A percentile compares a stretch with the other conserved stretches of the same genome.
These are phyloP conservation scores for Starmera pachycereana DNA, from an alignment of 805 yeast species.

Conservation along the genomic window DNA sequence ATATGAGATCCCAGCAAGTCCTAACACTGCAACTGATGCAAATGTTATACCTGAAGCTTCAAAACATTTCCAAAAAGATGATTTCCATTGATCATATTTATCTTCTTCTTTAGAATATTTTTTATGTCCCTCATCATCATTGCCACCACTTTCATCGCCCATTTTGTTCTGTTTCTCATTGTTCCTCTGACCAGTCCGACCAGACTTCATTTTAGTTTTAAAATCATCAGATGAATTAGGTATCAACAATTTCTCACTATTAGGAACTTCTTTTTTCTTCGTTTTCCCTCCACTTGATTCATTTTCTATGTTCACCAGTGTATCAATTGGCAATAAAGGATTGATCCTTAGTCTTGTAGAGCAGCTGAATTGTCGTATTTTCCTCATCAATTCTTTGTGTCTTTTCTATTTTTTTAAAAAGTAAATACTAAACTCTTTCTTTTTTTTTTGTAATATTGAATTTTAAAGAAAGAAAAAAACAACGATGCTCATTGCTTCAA, in stretches of 20 bases:
- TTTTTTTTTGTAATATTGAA: no score
- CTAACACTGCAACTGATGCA: constrained; percentile 57
- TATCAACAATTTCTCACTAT: constrained; percentile 9
- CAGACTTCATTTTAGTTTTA: constrained; percentile 5
- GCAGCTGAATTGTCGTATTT: no score
- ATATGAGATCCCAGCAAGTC: constrained; percentile 61
- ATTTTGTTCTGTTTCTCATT: constrained; percentile 1
- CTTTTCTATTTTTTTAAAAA: no score
- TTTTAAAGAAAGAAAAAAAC: background rate
- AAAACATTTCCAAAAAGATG: constrained; percentile 28
- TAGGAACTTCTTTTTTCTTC: constrained; percentile 5
- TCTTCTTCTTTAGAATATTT: constrained; percentile 3
- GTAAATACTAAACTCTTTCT: no score
- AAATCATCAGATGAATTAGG: constrained; percentile 12
- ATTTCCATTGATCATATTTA: constrained; percentile 9
- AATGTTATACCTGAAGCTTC: constrained; percentile 69
- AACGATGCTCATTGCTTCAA: constrained; percentile 1
- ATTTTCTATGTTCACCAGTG: constrained; percentile 14
- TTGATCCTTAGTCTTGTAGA: constrained; percentile 3
- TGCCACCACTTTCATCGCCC: constrained; percentile 1
- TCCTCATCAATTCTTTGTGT: no score
- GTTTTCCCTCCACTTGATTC: constrained; percentile 4
- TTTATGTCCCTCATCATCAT: constrained; percentile 5
- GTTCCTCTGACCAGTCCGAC: background rate
- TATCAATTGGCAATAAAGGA: constrained; percentile 16